A percentile compares a stretch with the other conserved stretches of the same genome.
Conservation (phyloP, 2,329 filamentous ascomycete species). For the Scedosporium apiospermum region DNA sequence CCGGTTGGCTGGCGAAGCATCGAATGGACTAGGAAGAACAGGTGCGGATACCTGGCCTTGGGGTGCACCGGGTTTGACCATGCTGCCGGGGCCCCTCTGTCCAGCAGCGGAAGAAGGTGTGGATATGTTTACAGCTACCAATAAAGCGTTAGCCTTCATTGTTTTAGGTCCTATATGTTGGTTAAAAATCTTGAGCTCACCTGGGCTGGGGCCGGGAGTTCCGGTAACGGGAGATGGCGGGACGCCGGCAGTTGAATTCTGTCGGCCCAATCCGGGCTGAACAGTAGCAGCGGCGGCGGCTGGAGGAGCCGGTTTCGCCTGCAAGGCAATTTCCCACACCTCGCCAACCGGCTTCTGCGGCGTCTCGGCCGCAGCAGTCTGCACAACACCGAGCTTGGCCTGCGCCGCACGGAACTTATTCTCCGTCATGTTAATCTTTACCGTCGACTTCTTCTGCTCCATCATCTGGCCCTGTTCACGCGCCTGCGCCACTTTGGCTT, state of each 20-base stretch:
- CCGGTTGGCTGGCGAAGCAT: conserved; percentile 10
- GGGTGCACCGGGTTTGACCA: not conserved
- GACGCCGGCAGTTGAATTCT: not conserved
- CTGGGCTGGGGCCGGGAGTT: not conserved
- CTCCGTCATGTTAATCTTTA: conserved; percentile 72
- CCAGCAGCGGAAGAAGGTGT: not conserved
- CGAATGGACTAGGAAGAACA: conserved; percentile 10
- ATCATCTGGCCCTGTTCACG: conserved; percentile 59
- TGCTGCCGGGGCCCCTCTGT: not conserved
- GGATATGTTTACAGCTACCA: not conserved
- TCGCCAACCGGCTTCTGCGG: conserved; percentile 75
- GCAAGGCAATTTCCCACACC: conserved; percentile 76
- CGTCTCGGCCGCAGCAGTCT: conserved; percentile 75
- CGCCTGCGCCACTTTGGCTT: conserved; percentile 43
- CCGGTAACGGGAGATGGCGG: not conserved
- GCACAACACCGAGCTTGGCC: conserved; percentile 69
- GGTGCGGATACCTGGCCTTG: not conserved
- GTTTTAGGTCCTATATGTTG: not conserved
- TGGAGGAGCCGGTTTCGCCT: conserved; percentile 14
- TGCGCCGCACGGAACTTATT: conserved; percentile 53
- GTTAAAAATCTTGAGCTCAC: not conserved
- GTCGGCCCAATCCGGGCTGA: conserved; percentile 1
- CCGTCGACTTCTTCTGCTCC: conserved; percentile 62
- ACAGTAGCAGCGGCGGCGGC: not conserved
- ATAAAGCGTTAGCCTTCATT: not conserved